These are phyloP conservation scores for Sporothrix mexicana DNA, from an alignment of 2,329 filamentous ascomycete species.

Conservation along the genomic window DNA sequence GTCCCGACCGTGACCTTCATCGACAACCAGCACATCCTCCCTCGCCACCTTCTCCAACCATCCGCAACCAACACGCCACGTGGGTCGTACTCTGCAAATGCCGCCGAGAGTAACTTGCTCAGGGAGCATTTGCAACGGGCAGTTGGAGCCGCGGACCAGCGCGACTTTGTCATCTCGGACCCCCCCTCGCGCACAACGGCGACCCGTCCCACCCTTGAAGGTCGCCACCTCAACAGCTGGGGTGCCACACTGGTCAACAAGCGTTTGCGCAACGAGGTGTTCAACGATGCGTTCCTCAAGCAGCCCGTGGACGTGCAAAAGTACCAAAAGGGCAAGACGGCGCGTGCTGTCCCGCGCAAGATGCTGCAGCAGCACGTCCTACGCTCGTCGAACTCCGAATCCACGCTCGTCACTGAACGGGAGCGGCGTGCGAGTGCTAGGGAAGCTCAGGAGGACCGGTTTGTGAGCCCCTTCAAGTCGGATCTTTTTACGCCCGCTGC, in stretches of 20 bases:
- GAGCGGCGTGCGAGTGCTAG: slow-evolving; percentile 29
- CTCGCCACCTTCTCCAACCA: slow-evolving; percentile 77
- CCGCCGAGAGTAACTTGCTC: slow-evolving; percentile 2
- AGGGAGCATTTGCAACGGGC: slow-evolving; percentile 22
- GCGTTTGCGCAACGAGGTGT: slow-evolving; percentile 84
- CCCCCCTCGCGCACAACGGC: not conserved
- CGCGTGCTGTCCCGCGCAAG: slow-evolving; percentile 66
- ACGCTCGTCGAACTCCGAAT: slow-evolving; percentile 54
- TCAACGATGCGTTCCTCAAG: slow-evolving; percentile 88
- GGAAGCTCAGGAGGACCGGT: not conserved
- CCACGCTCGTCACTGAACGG: slow-evolving; percentile 43
- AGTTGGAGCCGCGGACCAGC: slow-evolving; percentile 20
- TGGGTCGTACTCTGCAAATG: slow-evolving; percentile 27
- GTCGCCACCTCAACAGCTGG: slow-evolving; percentile 72
- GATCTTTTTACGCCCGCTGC: not conserved
- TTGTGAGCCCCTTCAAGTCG: not conserved
- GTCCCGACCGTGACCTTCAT: slow-evolving; percentile 92
- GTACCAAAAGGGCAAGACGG: slow-evolving; percentile 69
- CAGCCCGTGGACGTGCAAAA: slow-evolving; percentile 82
- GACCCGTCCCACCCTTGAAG: slow-evolving; percentile 54
- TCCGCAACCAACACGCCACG: slow-evolving; percentile 35
- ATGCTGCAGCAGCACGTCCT: slow-evolving; percentile 52
- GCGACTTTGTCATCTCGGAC: not conserved
- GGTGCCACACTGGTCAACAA: slow-evolving; percentile 92
- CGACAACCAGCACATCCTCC: slow-evolving; percentile 92